A percentile compares a stretch with the other conserved stretches of the same genome.
Conservation (phyloP, 345 rosid genomes). For the Salix exigua region DNA sequence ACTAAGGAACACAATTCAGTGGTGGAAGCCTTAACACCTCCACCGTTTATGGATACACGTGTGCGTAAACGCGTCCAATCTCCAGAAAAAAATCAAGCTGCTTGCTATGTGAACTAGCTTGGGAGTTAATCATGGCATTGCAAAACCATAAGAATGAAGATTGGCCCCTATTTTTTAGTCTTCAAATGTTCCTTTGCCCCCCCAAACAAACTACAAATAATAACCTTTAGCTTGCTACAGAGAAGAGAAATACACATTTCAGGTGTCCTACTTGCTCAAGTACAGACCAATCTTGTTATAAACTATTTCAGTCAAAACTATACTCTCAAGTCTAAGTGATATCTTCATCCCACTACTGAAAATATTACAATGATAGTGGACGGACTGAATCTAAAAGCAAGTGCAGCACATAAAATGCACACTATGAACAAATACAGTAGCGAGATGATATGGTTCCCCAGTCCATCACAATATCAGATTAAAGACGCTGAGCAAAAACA, state of each 20-base stretch:
- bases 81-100: neutral
- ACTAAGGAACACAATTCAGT: neutral
- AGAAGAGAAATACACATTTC: neutral
- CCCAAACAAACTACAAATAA: neutral
- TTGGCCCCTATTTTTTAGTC: neutral
- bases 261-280: neutral
- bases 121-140: neutral
- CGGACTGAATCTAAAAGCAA: neutral
- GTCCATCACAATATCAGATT: neutral
- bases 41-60: neutral
- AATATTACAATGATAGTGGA: neutral
- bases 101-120: neutral
- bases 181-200: neutral
- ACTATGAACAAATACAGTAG: neutral
- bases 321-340: neutral
- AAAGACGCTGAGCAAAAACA: neutral
- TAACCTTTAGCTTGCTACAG: neutral
- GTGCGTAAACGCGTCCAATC: neutral
- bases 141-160: neutral
- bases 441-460: neutral
- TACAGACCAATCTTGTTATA: neutral
- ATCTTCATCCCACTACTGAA: neutral
- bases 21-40: neutral
- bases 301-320: neutral
- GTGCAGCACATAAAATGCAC: neutral